Conservation (phyloP, 1,139 yeast species). For the Geotrichum candidum region DNA sequence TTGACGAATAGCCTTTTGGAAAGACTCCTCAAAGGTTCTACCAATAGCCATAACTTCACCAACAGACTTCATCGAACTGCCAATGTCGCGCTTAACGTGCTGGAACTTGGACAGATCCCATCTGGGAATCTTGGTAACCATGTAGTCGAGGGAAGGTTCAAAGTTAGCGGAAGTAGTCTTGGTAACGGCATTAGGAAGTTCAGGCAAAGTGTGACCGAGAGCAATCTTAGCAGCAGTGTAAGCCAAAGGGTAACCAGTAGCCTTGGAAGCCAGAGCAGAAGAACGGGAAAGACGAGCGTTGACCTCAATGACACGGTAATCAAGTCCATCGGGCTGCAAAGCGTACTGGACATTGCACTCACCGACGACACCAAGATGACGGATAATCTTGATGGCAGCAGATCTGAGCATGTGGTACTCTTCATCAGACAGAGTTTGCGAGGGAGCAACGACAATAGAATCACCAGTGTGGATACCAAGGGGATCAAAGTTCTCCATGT, state of each 20-base stretch:
- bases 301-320: conserved; percentile 95
- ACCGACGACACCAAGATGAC: conserved; percentile 98
- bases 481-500: conserved; percentile 99
- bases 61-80: conserved; percentile 96
- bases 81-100: conserved; percentile 79
- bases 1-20: conserved; percentile 96
- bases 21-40: conserved; percentile 95
- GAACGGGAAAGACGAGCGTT: conserved; percentile 97
- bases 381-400: conserved; percentile 93
- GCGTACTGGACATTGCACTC: conserved; percentile 99
- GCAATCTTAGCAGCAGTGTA: conserved; percentile 97
- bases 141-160: conserved; percentile 96
- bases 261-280: conserved; percentile 96
- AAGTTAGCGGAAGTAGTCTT: conserved; percentile 94
- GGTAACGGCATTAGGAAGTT: conserved; percentile 91
- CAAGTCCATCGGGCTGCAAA: conserved; percentile 89
- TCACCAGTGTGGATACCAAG: conserved; percentile 99
- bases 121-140: conserved; percentile 97
- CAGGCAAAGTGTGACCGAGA: conserved; percentile 90
- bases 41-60: conserved; percentile 99
- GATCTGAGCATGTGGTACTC: conserved; percentile 98
- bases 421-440: conserved; percentile 94
- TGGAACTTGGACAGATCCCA: conserved; percentile 98
- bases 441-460: conserved; percentile 97
- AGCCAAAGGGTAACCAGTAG: conserved; percentile 97